These are phyloP conservation scores for Puccinia coronata DNA, from an alignment of 1,284 basidiomycete genomes.

Conservation along the genomic window DNA sequence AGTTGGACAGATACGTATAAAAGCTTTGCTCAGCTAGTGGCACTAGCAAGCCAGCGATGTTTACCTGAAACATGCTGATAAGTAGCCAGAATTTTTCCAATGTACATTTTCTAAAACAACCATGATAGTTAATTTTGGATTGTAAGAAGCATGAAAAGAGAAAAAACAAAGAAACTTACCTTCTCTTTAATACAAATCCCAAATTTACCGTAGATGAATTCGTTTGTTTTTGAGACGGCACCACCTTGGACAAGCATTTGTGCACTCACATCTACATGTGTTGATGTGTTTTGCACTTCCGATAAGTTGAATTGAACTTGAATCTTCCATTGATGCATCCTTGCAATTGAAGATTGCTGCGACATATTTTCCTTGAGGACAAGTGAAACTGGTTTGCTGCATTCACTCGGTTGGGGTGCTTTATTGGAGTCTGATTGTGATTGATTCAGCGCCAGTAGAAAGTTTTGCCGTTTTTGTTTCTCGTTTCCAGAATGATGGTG, in stretches of 20 bases:
- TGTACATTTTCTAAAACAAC: not conserved
- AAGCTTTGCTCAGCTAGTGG: not conserved
- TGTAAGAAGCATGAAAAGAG: not conserved
- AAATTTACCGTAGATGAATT: not conserved
- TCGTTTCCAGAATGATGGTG: not conserved
- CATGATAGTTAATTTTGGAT: too few species aligned
- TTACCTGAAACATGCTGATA: slow-evolving; percentile 17
- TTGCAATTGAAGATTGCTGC: not conserved
- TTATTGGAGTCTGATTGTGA: not conserved
- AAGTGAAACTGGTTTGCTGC: slow-evolving; percentile 9
- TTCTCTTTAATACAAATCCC: not conserved
- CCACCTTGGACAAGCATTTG: not conserved
- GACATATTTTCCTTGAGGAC: not conserved
- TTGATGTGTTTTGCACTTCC: slow-evolving; percentile 1
- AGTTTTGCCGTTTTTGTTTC: not conserved
- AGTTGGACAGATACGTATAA: not conserved
- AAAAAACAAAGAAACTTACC: not conserved
- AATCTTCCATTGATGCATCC: slow-evolving; percentile 26
- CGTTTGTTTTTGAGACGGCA: not conserved
- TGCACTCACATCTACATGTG: not conserved
- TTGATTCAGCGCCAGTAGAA: not conserved
- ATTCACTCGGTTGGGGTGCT: not conserved
- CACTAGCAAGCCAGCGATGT: not conserved
- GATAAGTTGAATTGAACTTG: slow-evolving; percentile 3
- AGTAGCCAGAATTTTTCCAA: not conserved